Evolutionary conservation across 208 protist genomes (phyloP).

Genomic region (Acanthamoeba quina): DNA sequence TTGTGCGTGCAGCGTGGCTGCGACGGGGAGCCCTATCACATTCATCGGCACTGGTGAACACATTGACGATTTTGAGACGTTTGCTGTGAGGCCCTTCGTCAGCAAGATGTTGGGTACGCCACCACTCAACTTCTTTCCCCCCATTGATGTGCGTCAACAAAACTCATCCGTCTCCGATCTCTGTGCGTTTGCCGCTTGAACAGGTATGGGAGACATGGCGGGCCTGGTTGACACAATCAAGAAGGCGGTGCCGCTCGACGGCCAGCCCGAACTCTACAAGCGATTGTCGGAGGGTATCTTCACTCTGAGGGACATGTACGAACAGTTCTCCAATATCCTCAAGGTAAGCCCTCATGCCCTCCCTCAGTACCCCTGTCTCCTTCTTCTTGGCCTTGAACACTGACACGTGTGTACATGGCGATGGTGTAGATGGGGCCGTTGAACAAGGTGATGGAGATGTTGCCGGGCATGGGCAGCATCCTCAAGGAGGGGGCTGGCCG

Average conservation of each 20-base stretch:
- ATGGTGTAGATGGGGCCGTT: constrained; percentile 78
- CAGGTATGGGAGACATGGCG: constrained; percentile 97
- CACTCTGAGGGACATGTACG: constrained; percentile 97
- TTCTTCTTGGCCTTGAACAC: background rate
- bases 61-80: constrained; percentile 97
- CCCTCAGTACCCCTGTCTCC: background rate
- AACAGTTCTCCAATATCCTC: constrained; percentile 96
- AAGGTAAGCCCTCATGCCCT: constrained; percentile 94
- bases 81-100: constrained; percentile 89
- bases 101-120: constrained; percentile 84
- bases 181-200: constrained; percentile 90
- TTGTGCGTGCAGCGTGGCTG: constrained; percentile 92
- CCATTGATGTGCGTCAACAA: too few species aligned
- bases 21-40: constrained; percentile 97
- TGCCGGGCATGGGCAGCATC: constrained; percentile 92
- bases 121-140: constrained; percentile 85
- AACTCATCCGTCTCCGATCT: background rate
- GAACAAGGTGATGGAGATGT: constrained; percentile 95
- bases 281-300: constrained; percentile 95
- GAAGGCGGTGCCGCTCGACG: constrained; percentile 87
- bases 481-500: constrained; percentile 87
- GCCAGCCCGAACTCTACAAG: constrained; percentile 92
- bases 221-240: constrained; percentile 95
- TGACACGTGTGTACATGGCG: background rate
- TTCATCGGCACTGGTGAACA: constrained; percentile 99